Conservation (phyloP, 345 rosid genomes). For the Syzygium aromaticum region DNA sequence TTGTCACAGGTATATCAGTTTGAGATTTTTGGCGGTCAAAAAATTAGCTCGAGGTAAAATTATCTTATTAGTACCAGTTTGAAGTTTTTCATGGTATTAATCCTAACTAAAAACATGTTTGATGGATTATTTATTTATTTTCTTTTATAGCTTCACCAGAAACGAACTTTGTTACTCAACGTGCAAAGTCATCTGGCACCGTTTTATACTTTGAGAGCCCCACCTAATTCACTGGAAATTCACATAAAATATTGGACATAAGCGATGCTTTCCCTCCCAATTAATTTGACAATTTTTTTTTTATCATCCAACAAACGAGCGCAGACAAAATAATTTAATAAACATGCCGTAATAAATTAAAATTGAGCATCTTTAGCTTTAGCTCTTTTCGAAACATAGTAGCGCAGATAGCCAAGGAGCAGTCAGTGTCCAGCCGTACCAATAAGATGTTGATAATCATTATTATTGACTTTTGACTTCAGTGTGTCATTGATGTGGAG, state of each 20-base stretch:
- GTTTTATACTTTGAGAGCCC: neutral
- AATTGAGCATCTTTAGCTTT: neutral
- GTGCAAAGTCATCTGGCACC: neutral
- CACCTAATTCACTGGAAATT: neutral
- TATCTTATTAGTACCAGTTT: too few relatives aligned
- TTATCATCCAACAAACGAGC: neutral
- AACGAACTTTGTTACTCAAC: neutral
- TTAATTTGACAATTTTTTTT: neutral
- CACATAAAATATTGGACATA: neutral
- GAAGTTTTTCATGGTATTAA: too few relatives aligned
- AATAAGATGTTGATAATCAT: neutral
- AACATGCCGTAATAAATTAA: neutral
- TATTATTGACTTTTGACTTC: neutral
- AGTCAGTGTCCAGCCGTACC: rapidly evolving
- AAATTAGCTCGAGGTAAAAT: too few relatives aligned
- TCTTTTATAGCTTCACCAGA: neutral
- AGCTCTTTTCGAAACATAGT: neutral
- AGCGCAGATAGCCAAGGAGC: rapidly evolving
- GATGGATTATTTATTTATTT: neutral
- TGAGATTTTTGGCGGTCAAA: too few relatives aligned
- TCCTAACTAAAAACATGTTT: neutral
- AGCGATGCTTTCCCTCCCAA: neutral
- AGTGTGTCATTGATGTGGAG: neutral
- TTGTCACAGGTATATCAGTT: too few relatives aligned
- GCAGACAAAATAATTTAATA: neutral